Base-by-base conservation (phyloP, 2,329 filamentous ascomycete species). In the Huntiella abstrusa region DNA sequence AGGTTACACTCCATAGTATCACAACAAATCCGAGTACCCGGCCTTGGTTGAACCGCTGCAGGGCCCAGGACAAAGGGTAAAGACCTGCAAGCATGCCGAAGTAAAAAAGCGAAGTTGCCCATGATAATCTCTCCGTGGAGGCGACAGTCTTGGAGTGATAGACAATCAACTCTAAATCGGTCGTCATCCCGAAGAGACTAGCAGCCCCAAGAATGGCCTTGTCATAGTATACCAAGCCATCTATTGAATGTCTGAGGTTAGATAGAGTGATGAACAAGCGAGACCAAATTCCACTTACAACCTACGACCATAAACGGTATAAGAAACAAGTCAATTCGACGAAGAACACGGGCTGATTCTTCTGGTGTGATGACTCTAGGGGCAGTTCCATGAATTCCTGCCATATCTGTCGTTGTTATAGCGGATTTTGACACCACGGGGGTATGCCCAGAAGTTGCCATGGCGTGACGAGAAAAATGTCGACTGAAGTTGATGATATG, bases 61-160 rank as follows among this genome's bases (percentile, higher is more conserved):
- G 64, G 0, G 72, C 64, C 50, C 80, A 83, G 0, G 77, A 78
- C 71, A 84, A 75, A 1, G 80, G 81, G 51, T 83, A 85, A 3
- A 82, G 63, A 0, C 81, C 81, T 0, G 71, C 75, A 2, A 87
- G 67, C 78, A 0, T 81, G 80, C 0, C 71, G 74, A 2, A 87
- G 66, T 78, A 86, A 63, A 86, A 85, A 54, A 84, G 66, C 0
- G 78, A 84, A 0, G 80, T 85, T 2, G 81, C 81, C 81, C 80
- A 86, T 53, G 71, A 77, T 22, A 86, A 69, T 8, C 81, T 70
- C 0, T 71, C 68, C 0, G 82, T 85, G 55, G 80, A 71, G 12
- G 70, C 71, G 0, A 77, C 76, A 1, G 53, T 57, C 0, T 61
- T 62, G 1, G 57, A 54, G 2, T 52, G 36, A 53, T 66, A 59